Base-by-base conservation (phyloP, 2,329 filamentous ascomycete species). In the Verticillium albo-atrum region DNA sequence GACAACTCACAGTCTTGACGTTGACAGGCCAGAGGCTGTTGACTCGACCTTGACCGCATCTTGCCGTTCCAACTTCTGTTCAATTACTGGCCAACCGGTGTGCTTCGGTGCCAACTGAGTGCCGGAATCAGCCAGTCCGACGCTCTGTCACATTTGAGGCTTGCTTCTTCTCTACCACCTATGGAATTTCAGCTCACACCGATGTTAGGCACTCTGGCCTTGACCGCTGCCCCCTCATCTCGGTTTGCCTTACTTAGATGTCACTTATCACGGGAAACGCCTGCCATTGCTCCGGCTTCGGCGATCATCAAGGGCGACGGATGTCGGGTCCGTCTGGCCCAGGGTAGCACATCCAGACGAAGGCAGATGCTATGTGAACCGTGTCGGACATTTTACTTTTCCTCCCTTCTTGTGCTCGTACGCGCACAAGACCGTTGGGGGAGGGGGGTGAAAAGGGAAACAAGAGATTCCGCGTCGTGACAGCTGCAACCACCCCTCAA, bases 401-500 rank as follows among this genome's bases (percentile, higher is more conserved):
- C 54, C 27, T 55, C 54, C 51, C 23, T 47, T 7, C 25, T 20
- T 30, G 71, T 72, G 68, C 67, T 74, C 76, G 76, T 76, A 74
- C 73, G 60, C 70, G 66, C 63, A 66, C 66, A 68, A 66, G 70
- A 70, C 72, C 70, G 69, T 73, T 71, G 70, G 69, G 30, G 9
- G 30, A n/a, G 69, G 67, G 10, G 6, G 30, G 30, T 15, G 20
- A 23, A 4, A 20, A 23, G 37, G 37, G 30, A 74, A 72, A 68
- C 67, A 72, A 69, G 68, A 66, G 64, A 65, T n/a, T n/a, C 63
- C 62, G 64, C 69, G 67, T 72, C 70, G 71, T 76, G 72, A 74
- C 72, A 74, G 70, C 72, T 75, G 72, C 71, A 72, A 68, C 69
- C 68, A 72, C 69, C 70, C 66, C 70, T 69, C 64, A 71, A 67